Evolutionary conservation across 2,329 filamentous ascomycete species (phyloP).

Genomic region (Trichoderma arundinaceum): DNA sequence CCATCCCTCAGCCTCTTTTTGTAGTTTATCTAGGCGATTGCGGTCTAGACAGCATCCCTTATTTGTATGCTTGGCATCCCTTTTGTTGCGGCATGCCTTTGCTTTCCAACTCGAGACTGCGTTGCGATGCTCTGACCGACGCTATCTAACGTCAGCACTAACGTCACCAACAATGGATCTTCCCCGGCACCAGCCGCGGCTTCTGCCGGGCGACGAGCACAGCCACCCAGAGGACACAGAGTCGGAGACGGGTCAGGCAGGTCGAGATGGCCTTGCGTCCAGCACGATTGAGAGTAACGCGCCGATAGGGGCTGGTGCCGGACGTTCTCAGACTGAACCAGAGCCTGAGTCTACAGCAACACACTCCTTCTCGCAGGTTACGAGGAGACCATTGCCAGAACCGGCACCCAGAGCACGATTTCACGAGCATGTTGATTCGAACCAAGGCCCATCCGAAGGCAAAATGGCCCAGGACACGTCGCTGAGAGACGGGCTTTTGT

Average conservation of each 20-base stretch:
- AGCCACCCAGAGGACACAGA: background rate
- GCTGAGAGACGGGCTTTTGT: background rate
- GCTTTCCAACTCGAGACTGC: background rate
- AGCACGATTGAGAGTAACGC: background rate
- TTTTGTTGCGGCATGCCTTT: background rate
- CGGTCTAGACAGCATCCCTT: too few relatives aligned
- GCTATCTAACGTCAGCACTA: slow-evolving; percentile 18
- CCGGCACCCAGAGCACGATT: background rate
- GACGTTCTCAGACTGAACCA: slow-evolving; percentile 31
- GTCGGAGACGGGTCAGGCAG: background rate
- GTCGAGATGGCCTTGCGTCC: background rate
- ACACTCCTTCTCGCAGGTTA: background rate
- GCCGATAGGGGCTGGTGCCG: background rate
- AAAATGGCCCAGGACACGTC: slow-evolving; percentile 12
- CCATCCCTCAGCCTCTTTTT: too few relatives aligned
- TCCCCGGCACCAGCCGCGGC: slow-evolving; percentile 8
- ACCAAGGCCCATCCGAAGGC: slow-evolving; percentile 1
- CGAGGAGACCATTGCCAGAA: background rate
- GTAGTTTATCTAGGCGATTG: too few relatives aligned
- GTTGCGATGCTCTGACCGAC: background rate
- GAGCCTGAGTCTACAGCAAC: background rate
- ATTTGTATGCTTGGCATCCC: background rate
- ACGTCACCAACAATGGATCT: slow-evolving; percentile 12
- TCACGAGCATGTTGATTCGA: background rate
- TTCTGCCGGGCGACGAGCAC: slow-evolving; percentile 6